Conservation (phyloP, 345 rosid genomes). For the Rhodamnia argentea region DNA sequence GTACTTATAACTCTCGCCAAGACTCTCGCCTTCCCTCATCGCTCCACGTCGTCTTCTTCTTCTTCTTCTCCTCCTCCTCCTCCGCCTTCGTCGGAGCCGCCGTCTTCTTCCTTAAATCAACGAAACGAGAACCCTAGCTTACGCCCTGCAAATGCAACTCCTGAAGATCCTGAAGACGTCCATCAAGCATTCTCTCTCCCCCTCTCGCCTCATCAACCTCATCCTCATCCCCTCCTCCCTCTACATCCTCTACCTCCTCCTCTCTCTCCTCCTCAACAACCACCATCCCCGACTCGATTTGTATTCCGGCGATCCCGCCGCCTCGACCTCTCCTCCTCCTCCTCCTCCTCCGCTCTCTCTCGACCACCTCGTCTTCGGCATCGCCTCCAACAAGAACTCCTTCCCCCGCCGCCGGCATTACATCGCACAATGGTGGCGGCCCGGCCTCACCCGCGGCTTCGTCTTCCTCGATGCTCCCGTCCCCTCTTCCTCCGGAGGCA, state of each 20-base stretch:
- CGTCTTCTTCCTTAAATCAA: background rate
- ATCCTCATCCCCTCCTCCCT: slow-evolving; percentile 31
- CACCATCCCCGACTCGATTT: background rate
- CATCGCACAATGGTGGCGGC: slow-evolving; percentile 64
- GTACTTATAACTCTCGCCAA: background rate
- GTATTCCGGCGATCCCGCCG: background rate
- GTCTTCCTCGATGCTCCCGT: slow-evolving; percentile 47
- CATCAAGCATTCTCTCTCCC: background rate
- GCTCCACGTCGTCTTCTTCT: background rate
- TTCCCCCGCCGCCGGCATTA: slow-evolving; percentile 50
- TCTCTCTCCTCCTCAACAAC: slow-evolving; percentile 27
- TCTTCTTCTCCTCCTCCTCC: too few species aligned
- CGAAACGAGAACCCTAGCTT: background rate
- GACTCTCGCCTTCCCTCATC: background rate
- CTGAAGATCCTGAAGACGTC: background rate
- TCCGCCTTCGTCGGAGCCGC: background rate
- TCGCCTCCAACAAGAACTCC: slow-evolving; percentile 57
- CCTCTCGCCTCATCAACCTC: slow-evolving; percentile 6
- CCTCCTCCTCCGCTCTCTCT: slow-evolving; percentile 6
- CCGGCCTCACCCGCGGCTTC: slow-evolving; percentile 53
- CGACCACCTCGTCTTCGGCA: slow-evolving; percentile 55
- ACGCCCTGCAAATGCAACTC: background rate
- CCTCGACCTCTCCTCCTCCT: slow-evolving; percentile 10
- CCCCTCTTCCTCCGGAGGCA: background rate
- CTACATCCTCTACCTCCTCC: slow-evolving; percentile 33